Evolutionary conservation across 2,329 filamentous ascomycete genomes (phyloP).

Genomic region (Aspergillus sp.): DNA sequence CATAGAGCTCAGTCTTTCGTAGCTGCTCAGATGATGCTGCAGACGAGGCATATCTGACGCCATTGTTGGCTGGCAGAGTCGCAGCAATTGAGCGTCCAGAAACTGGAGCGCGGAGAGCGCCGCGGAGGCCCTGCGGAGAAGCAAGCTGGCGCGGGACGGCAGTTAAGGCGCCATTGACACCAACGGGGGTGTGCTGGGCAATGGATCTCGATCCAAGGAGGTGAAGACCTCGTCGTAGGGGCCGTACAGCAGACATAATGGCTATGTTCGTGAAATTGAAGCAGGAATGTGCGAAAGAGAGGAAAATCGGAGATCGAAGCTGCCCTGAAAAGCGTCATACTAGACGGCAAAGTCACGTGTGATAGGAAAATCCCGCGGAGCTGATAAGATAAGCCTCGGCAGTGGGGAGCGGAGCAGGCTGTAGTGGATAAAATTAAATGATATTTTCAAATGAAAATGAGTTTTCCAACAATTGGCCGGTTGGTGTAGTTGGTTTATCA

Average conservation of each 20-base stretch:
- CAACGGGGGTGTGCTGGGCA: conserved; percentile 25
- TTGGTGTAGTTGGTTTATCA: conserved; percentile 21
- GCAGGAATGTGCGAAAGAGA: conserved; percentile 11
- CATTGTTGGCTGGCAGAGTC: conserved; percentile 14
- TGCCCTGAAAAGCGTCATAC: conserved; percentile 15
- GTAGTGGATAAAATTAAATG: not conserved
- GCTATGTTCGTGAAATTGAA: conserved; percentile 15
- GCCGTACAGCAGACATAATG: conserved; percentile 30
- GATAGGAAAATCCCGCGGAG: conserved; percentile 32
- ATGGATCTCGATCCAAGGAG: conserved; percentile 28
- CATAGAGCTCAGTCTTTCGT: conserved; percentile 68
- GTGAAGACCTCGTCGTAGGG: conserved; percentile 30
- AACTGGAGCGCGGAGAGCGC: conserved; percentile 23
- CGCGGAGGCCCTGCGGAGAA: conserved; percentile 20
- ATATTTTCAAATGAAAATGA: not conserved
- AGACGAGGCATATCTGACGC: conserved; percentile 35
- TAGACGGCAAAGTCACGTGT: conserved; percentile 39
- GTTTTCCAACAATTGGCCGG: conserved; percentile 2
- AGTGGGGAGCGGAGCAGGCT: no score
- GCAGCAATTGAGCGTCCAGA: conserved; percentile 13
- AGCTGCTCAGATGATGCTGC: conserved; percentile 23
- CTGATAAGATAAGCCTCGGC: not conserved
- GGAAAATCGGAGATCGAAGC: not conserved
- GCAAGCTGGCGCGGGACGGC: conserved; percentile 29
- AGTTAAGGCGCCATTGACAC: conserved; percentile 32